Conservation (phyloP, 805 yeast genomes). For the Wickerhamiella hasegawae region DNA sequence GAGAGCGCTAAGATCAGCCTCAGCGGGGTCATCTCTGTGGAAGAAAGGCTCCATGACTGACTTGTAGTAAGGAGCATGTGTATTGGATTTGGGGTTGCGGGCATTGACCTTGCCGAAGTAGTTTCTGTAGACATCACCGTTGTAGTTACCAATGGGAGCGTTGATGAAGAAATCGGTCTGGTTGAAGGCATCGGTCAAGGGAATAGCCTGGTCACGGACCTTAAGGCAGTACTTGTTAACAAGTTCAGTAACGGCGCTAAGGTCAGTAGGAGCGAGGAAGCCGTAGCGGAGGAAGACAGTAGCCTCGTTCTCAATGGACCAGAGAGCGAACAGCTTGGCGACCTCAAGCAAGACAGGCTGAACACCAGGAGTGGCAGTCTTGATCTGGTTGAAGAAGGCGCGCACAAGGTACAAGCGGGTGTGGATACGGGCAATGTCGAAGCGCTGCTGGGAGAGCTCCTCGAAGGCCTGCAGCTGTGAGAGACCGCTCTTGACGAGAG, state of each 20-base stretch:
- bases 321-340: slow-evolving; percentile 33
- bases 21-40: slow-evolving; percentile 16
- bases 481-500: slow-evolving; percentile 14
- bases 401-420: slow-evolving; percentile 24
- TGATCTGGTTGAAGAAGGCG: slow-evolving; percentile 14
- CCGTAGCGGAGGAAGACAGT: slow-evolving; percentile 53
- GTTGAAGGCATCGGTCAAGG: slow-evolving; percentile 68
- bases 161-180: slow-evolving; percentile 63
- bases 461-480: slow-evolving; percentile 23
- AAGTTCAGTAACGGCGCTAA: slow-evolving; percentile 27
- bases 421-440: slow-evolving; percentile 26
- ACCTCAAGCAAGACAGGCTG: slow-evolving; percentile 9
- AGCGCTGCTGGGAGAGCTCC: slow-evolving; percentile 25
- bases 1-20: slow-evolving; percentile 7
- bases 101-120: slow-evolving; percentile 48
- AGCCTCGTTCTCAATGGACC: slow-evolving; percentile 51
- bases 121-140: slow-evolving; percentile 69
- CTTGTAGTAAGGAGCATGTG: slow-evolving; percentile 47
- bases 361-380: slow-evolving; percentile 8
- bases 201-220: slow-evolving; percentile 51
- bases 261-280: slow-evolving; percentile 33
- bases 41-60: slow-evolving; percentile 22
- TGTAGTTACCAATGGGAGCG: slow-evolving; percentile 60
- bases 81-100: slow-evolving; percentile 25
- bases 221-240: slow-evolving; percentile 31